Base-by-base conservation (phyloP, 371 early-diverging fungal species). In the Mucor lusitanicus region DNA sequence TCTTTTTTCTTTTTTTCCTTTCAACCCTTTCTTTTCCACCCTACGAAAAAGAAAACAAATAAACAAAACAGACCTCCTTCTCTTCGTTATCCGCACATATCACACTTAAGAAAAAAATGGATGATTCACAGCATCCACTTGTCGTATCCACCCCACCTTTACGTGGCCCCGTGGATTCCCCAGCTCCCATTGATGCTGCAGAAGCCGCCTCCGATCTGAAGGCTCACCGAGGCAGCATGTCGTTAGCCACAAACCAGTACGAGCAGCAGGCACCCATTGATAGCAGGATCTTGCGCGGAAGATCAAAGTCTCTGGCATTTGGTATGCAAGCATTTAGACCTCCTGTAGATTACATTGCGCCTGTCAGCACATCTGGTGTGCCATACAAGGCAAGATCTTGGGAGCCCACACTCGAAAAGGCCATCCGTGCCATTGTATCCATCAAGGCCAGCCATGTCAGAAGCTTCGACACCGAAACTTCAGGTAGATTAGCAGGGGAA, bases 391-490 rank as follows among this genome's bases (percentile, higher is more conserved):
- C 73, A n/a, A 65, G 66, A 69, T 72, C 83, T n/a, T 95, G 96
- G 95, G 90, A 94, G 76, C 74, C 75, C 13, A 94, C 93, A 1
- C 70, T 96, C 27, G 90, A 94, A 71, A 80, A 76, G 17, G 89
- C 91, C 23, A 89, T 94, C 63, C 85, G 85, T 39, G 86, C 94
- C 39, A 94, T 97, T 67, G 94, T 97, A 7, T 91, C 94, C 25
- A 93, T 97, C 66, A 87, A 92, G 59, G 93, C 93, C 46, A 91
- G 89, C 53, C 93, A 93, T 76, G 93, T 94, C 58, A 78, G 92
- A 37, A 86, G 93, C 42, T 95, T 97, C 69, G 98, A 97, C 77
- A 95, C 95, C 0, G 96, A 97, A 75, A 88, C 87, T 30, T 88
- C 95, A 59, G 93, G 72, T 71, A 70, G 28, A 59, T 35, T 17